Evolutionary conservation across 805 yeast genomes (phyloP).

Genomic region (Spathaspora girioi): DNA sequence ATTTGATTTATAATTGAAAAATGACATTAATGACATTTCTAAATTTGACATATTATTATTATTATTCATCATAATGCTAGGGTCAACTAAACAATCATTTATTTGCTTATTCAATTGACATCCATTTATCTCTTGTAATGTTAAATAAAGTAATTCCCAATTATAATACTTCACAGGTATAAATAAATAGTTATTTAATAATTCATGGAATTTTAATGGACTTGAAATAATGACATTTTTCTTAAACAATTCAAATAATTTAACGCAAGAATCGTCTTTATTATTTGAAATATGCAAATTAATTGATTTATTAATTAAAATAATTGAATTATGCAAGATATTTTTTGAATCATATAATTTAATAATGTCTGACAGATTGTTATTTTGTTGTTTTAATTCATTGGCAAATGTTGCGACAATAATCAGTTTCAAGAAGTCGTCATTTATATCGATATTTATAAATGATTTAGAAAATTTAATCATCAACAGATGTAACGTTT

Average conservation of each 20-base stretch:
- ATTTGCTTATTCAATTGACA: slow-evolving; percentile 9
- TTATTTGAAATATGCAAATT: slow-evolving; percentile 6
- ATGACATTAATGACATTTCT: slow-evolving; percentile 13
- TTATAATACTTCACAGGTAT: slow-evolving; percentile 37
- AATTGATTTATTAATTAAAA: slow-evolving; percentile 45
- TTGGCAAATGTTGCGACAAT: slow-evolving; percentile 30
- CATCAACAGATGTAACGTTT: slow-evolving; percentile 16
- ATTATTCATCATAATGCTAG: not conserved
- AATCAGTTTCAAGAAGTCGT: slow-evolving; percentile 22
- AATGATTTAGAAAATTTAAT: slow-evolving; percentile 21
- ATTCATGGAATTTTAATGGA: slow-evolving; percentile 48
- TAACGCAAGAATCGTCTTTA: slow-evolving; percentile 2
- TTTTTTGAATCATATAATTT: slow-evolving; percentile 34
- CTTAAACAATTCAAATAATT: slow-evolving; percentile 42
- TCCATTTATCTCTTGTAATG: slow-evolving; percentile 44
- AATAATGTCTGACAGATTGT: slow-evolving; percentile 4
- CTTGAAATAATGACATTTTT: slow-evolving; percentile 48
- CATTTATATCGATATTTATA: slow-evolving; percentile 12
- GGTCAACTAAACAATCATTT: slow-evolving; percentile 6
- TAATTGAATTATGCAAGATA: slow-evolving; percentile 50
- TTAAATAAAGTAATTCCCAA: slow-evolving; percentile 43
- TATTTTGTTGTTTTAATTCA: slow-evolving; percentile 24
- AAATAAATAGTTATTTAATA: slow-evolving; percentile 45
- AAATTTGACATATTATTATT: slow-evolving; percentile 8
- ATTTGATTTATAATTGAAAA: slow-evolving; percentile 8